Conservation (phyloP, 768 basidiomycete genomes). For the Hebeloma cylindrosporum region DNA sequence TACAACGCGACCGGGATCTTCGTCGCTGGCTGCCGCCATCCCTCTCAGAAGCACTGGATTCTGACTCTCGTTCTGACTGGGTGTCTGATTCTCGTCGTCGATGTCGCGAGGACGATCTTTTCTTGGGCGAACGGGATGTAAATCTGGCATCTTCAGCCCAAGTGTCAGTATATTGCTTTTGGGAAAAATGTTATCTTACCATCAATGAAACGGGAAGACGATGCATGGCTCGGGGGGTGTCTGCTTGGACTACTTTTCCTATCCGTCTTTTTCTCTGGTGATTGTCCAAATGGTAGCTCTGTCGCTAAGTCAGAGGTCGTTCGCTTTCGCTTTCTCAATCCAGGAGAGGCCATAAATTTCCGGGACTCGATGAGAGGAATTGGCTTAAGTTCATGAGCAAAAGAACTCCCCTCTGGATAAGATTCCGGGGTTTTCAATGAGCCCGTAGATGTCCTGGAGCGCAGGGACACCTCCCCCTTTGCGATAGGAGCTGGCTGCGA, state of each 20-base stretch:
- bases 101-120: conserved; percentile 6
- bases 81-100: conserved; percentile 7
- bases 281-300: not conserved
- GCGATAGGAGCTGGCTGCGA: conserved; percentile 4
- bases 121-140: not conserved
- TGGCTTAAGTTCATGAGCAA: too few species aligned
- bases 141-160: not conserved
- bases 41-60: conserved; percentile 14
- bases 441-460: too few species aligned
- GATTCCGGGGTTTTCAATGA: too few species aligned
- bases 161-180: not conserved
- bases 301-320: not conserved
- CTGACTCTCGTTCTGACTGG: conserved; percentile 5
- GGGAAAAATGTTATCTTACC: not conserved
- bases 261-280: not conserved
- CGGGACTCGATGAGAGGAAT: not conserved
- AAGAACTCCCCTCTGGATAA: too few species aligned
- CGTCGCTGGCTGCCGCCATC: not conserved
- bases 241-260: not conserved
- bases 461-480: not conserved
- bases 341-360: not conserved
- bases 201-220: not conserved
- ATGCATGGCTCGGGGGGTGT: not conserved
- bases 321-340: conserved; percentile 13
- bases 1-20: conserved; percentile 1